Evolutionary conservation across 805 yeast species (phyloP).

Genomic region (Hanseniaspora jakobsenii): DNA sequence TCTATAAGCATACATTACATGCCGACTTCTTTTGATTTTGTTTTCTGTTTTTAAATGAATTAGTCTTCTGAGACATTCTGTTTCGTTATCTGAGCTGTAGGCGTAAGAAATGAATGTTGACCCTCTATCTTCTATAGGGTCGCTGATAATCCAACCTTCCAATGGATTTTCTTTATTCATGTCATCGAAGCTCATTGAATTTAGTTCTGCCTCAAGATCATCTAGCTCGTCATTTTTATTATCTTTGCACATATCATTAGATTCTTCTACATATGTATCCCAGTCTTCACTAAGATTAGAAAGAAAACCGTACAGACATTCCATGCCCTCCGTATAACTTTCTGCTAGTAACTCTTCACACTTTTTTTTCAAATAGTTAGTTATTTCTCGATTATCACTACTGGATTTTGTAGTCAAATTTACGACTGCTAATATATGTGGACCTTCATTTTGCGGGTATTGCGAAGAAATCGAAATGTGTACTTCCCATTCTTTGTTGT

Average conservation of each 20-base stretch:
- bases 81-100: constrained; percentile 46
- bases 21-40: constrained; percentile 55
- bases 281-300: constrained; percentile 48
- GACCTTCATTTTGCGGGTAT: constrained; percentile 55
- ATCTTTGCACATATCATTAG: constrained; percentile 19
- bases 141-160: constrained; percentile 67
- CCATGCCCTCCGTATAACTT: constrained; percentile 49
- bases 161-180: constrained; percentile 31
- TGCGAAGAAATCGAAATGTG: constrained; percentile 57
- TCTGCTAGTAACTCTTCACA: constrained; percentile 43
- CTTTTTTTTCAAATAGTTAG: constrained; percentile 36
- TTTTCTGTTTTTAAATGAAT: constrained; percentile 47
- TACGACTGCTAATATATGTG: constrained; percentile 49
- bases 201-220: constrained; percentile 11
- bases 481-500: constrained; percentile 47
- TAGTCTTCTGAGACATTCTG: constrained; percentile 49
- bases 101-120: constrained; percentile 79
- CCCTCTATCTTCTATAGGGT: constrained; percentile 68
- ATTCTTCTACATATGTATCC: constrained; percentile 29
- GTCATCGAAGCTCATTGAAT: constrained; percentile 18
- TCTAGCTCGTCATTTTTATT: constrained; percentile 18
- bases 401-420: constrained; percentile 26
- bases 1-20: constrained; percentile 82
- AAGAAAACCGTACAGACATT: constrained; percentile 68
- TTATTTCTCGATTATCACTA: constrained; percentile 25